Percentiles rank a stretch among this genome's conserved stretches.
Evolutionary conservation across 306 rosid species (phyloP).

Genomic region (Prunus salicina): DNA sequence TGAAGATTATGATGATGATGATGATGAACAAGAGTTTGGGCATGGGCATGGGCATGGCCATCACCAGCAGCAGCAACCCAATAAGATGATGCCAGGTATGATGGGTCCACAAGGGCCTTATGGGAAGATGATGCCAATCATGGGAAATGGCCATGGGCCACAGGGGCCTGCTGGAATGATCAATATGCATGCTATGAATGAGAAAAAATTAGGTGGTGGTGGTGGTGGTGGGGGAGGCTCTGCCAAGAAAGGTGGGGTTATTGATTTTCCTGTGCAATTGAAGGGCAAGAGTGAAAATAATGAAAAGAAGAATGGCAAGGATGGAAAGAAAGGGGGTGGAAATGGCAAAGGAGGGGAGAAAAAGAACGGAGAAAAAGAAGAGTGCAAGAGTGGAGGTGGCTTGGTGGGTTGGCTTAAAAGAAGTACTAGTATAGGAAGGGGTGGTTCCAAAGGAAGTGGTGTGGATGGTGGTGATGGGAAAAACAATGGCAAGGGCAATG

Average conservation of each 20-base stretch:
- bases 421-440: conserved; percentile 42
- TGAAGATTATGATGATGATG: conserved; percentile 32
- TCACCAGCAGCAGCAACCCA: conserved; percentile 25
- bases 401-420: conserved; percentile 47
- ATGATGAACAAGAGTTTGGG: conserved; percentile 39
- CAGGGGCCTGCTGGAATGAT: conserved; percentile 52
- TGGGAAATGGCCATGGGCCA: conserved; percentile 48
- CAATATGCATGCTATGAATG: conserved; percentile 49
- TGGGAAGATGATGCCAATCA: conserved; percentile 28
- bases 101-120: conserved; percentile 29
- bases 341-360: conserved; percentile 46
- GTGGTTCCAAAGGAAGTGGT: conserved; percentile 18
- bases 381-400: conserved; percentile 22
- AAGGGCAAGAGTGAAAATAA: conserved; percentile 50
- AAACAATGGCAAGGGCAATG: conserved; percentile 35
- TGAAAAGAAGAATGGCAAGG: conserved; percentile 48
- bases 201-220: conserved; percentile 40
- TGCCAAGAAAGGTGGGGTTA: conserved; percentile 63
- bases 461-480: background rate
- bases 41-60: conserved; percentile 55
- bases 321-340: conserved; percentile 47
- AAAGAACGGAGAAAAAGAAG: conserved; percentile 33
- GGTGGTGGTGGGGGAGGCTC: conserved; percentile 26
- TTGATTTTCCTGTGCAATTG: conserved; percentile 54
- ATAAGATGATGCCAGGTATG: conserved; percentile 17